phyloP scores from a whole-genome alignment of 2,329 filamentous ascomycete species.

The Knufia fluminis region DNA sequence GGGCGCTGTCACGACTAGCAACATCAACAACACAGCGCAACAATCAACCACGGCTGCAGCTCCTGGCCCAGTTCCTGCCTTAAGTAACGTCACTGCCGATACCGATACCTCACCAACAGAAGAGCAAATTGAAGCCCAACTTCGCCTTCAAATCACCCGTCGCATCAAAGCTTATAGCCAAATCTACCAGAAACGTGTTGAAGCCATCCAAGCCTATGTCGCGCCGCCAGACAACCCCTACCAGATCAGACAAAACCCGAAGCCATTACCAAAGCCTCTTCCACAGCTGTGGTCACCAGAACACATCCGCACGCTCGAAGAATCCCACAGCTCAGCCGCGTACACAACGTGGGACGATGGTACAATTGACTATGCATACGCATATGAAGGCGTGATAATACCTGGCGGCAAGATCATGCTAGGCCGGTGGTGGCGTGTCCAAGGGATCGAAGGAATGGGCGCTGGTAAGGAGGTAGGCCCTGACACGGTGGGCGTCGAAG shows the following conservation, averaged over 20 bases:
- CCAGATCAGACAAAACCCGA: background rate
- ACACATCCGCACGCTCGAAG: conserved; percentile 18
- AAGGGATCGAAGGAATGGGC: conserved; percentile 12
- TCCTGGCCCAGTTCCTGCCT: background rate
- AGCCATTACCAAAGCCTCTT: background rate
- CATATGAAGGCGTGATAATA: conserved; percentile 40
- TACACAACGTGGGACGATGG: conserved; percentile 19
- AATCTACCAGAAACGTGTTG: background rate
- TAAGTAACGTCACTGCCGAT: background rate
- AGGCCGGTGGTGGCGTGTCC: conserved; percentile 40
- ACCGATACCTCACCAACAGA: background rate
- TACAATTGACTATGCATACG: conserved; percentile 30
- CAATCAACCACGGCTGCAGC: too few species aligned
- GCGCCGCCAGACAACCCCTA: background rate
- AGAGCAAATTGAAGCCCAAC: conserved; percentile 12
- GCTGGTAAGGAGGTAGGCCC: conserved; percentile 14
- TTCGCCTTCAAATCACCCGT: background rate
- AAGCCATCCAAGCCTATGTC: background rate
- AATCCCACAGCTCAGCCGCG: conserved; percentile 13
- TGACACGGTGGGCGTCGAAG: conserved; percentile 9
- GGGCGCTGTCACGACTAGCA: too few species aligned
- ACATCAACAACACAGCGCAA: too few species aligned
- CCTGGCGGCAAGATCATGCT: conserved; percentile 41
- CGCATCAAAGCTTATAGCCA: conserved; percentile 3
- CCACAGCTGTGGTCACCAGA: conserved; percentile 2